A percentile compares a stretch with the other conserved stretches of the same genome.
Conservation (phyloP, 148 eudicot species). For the Chenopodium berlandieri region DNA sequence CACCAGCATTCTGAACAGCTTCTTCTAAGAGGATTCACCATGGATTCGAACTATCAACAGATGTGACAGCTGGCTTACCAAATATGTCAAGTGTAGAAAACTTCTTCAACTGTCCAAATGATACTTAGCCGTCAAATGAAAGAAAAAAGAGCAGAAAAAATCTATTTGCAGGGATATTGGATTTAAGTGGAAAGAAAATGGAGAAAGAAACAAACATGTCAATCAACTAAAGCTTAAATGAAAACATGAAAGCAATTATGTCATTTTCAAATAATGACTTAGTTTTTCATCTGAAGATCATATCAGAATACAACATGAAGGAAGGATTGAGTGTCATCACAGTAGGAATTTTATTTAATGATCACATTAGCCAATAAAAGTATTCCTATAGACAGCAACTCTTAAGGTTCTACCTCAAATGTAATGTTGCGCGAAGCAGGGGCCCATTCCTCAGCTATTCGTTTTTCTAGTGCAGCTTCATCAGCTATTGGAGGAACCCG, state of each 20-base stretch:
- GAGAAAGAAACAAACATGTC: neutral
- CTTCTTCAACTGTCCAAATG: conserved; percentile 70
- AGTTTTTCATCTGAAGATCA: neutral
- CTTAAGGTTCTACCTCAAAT: conserved; percentile 54
- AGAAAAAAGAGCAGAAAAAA: neutral
- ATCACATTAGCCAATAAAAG: neutral
- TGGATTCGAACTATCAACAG: conserved; percentile 61
- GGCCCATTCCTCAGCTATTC: conserved; percentile 93
- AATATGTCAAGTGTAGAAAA: conserved; percentile 48
- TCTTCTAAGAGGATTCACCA: conserved; percentile 84
- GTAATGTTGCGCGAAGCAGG: conserved; percentile 87
- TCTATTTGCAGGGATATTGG: neutral
- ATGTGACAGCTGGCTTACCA: conserved; percentile 65
- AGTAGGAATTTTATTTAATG: too few relatives aligned
- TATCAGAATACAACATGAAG: neutral
- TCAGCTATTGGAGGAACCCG: conserved; percentile 87
- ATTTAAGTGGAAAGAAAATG: neutral
- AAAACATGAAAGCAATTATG: neutral
- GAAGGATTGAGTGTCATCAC: neutral
- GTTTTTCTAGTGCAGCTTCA: conserved; percentile 53
- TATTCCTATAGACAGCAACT: neutral
- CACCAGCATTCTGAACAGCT: conserved; percentile 55
- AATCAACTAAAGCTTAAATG: too few relatives aligned
- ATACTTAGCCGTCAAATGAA: conserved; percentile 4
- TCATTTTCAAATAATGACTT: neutral